Percentiles rank a stretch among this genome's conserved stretches.
These are phyloP conservation scores for Monosporascus sp. DNA, from an alignment of 2,329 filamentous ascomycete genomes.

Conservation along the genomic window DNA sequence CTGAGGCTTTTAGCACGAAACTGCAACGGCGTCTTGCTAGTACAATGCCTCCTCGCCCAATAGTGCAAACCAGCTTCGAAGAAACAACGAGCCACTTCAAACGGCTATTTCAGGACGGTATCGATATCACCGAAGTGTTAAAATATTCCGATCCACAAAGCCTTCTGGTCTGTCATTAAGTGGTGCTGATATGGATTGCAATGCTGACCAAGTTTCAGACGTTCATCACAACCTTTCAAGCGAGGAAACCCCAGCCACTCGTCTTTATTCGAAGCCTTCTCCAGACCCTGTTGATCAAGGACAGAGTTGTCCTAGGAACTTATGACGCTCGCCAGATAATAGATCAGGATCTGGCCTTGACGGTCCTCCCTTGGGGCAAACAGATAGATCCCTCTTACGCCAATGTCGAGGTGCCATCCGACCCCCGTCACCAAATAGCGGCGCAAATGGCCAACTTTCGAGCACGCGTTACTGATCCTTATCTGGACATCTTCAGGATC, in stretches of 20 bases:
- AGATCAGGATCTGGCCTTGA: slow-evolving; percentile 72
- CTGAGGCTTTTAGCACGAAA: slow-evolving; percentile 82
- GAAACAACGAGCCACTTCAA: slow-evolving; percentile 66
- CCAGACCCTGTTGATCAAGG: slow-evolving; percentile 69
- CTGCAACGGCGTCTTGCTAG: slow-evolving; percentile 88
- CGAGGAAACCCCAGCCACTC: slow-evolving; percentile 74
- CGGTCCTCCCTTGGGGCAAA: slow-evolving; percentile 65
- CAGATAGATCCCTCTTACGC: slow-evolving; percentile 72
- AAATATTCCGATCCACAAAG: slow-evolving; percentile 64
- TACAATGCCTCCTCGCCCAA: slow-evolving; percentile 86
- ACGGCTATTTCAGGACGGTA: slow-evolving; percentile 66
- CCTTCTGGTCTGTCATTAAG: slow-evolving; percentile 51
- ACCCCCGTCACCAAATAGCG: slow-evolving; percentile 69
- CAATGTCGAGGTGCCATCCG: slow-evolving; percentile 65
- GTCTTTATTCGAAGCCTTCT: slow-evolving; percentile 79
- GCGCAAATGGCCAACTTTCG: slow-evolving; percentile 67
- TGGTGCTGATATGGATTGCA: slow-evolving; percentile 5
- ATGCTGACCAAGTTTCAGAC: slow-evolving; percentile 44
- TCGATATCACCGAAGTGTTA: slow-evolving; percentile 62
- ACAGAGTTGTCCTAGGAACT: slow-evolving; percentile 62
- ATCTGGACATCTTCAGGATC: slow-evolving; percentile 76
- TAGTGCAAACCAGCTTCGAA: slow-evolving; percentile 69
- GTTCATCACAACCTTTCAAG: slow-evolving; percentile 69
- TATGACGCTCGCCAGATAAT: slow-evolving; percentile 70
- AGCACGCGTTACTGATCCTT: slow-evolving; percentile 59